Conservation (phyloP, 2,329 filamentous ascomycete genomes). For the Amauroascus verrucosus region DNA sequence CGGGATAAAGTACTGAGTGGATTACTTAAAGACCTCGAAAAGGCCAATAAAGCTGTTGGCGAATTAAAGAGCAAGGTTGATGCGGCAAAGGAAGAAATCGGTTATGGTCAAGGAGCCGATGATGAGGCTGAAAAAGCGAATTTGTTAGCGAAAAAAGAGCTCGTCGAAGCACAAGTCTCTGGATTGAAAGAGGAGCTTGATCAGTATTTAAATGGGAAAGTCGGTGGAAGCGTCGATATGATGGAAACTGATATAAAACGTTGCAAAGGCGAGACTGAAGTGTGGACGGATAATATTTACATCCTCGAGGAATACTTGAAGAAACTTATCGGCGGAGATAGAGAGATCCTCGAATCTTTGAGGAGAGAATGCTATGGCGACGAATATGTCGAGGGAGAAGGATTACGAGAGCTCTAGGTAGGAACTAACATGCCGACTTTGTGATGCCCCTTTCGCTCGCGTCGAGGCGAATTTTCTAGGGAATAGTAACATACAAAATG, state of each 20-base stretch:
- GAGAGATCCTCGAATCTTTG: constrained; percentile 35
- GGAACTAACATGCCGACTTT: constrained; percentile 5
- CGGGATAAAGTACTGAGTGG: constrained; percentile 24
- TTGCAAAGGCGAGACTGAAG: constrained; percentile 26
- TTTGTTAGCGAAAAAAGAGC: constrained; percentile 11
- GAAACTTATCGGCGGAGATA: constrained; percentile 34
- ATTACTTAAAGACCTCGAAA: constrained; percentile 29
- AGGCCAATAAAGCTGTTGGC: constrained; percentile 14
- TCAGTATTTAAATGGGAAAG: constrained; percentile 18
- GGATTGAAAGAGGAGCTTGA: constrained; percentile 21
- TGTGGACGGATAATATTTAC: constrained; percentile 39
- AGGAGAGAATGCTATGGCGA: constrained; percentile 42
- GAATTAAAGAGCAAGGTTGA: constrained; percentile 19
- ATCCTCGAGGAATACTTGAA: constrained; percentile 34
- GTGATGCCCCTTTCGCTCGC: neutral
- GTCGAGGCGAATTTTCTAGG: neutral
- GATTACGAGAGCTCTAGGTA: constrained; percentile 35
- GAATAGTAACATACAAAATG: too few species aligned
- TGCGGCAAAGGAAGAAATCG: constrained; percentile 16
- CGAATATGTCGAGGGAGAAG: constrained; percentile 46
- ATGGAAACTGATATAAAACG: constrained; percentile 27
- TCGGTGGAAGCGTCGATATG: constrained; percentile 21
- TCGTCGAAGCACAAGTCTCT: constrained; percentile 9
- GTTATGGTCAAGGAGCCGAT: constrained; percentile 8
- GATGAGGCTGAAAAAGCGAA: constrained; percentile 13